phyloP scores from a whole-genome alignment of 495 filamentous ascomycete genomes.

The Mycothermus thermophilus region DNA sequence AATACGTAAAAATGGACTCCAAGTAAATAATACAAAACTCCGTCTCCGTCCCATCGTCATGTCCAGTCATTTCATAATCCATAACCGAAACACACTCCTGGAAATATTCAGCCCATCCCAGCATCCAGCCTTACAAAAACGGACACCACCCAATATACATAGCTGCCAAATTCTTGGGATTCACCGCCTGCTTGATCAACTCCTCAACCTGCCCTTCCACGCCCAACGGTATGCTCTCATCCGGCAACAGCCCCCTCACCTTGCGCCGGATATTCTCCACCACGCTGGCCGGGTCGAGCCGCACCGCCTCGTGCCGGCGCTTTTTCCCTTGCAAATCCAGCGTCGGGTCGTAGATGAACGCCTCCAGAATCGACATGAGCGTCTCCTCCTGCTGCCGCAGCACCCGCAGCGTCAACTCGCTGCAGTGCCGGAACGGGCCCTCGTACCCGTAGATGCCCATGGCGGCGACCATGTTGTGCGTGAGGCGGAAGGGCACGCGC shows the following conservation, averaged over 20 bases:
- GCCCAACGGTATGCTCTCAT: slow-evolving; percentile 78
- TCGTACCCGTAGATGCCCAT: slow-evolving; percentile 91
- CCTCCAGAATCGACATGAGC: slow-evolving; percentile 90
- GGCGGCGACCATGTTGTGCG: slow-evolving; percentile 94
- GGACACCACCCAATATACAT: slow-evolving; percentile 99
- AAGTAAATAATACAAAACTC: no score
- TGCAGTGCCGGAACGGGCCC: slow-evolving; percentile 79
- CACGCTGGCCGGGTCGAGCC: slow-evolving; percentile 77
- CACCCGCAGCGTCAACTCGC: slow-evolving; percentile 74
- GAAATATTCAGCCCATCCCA: no score
- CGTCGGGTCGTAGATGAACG: slow-evolving; percentile 92
- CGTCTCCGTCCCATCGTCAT: no score
- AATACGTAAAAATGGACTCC: no score
- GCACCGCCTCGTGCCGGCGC: slow-evolving; percentile 49
- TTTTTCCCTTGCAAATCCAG: slow-evolving; percentile 75
- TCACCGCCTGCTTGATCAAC: slow-evolving; percentile 70
- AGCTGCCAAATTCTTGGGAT: slow-evolving; percentile 56
- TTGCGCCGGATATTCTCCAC: slow-evolving; percentile 80
- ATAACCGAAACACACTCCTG: no score
- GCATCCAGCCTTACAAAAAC: slow-evolving; percentile 70
- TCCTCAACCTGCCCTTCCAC: slow-evolving; percentile 95
- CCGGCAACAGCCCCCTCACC: slow-evolving; percentile 65
- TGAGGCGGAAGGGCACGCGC: slow-evolving; percentile 91
- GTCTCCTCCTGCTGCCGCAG: slow-evolving; percentile 86
- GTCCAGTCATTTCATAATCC: background rate